Percentiles rank a stretch among this genome's conserved stretches.
phyloP scores from a whole-genome alignment of 1,139 yeast species.

The Saccharomycopsis hybrid region DNA sequence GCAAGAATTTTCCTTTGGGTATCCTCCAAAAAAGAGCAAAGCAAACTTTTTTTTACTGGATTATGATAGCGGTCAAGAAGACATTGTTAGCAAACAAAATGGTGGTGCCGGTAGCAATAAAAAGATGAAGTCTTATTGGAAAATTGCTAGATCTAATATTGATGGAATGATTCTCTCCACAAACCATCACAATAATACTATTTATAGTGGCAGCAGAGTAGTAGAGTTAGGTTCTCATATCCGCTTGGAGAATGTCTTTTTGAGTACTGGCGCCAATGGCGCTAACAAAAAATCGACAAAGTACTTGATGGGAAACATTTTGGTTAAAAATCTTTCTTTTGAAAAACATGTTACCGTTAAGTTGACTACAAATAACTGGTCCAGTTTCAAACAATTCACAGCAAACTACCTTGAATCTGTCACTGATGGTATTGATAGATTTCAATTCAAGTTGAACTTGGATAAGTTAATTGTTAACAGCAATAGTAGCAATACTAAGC shows the following conservation, averaged over 20 bases:
- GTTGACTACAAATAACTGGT: constrained; percentile 64
- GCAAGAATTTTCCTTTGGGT: background rate
- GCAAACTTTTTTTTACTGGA: constrained; percentile 1
- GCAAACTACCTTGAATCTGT: constrained; percentile 37
- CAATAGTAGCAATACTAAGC: background rate
- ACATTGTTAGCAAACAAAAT: no score
- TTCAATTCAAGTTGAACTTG: constrained; percentile 15
- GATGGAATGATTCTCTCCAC: background rate
- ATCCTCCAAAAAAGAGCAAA: background rate
- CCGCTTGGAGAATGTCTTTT: constrained; percentile 6
- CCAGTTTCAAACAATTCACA: constrained; percentile 54
- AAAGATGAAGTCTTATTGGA: constrained; percentile 9
- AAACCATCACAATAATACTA: background rate
- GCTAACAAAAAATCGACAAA: background rate
- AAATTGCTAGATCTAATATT: constrained; percentile 8
- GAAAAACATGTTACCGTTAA: constrained; percentile 54
- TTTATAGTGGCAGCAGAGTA: background rate
- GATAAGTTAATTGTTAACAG: background rate
- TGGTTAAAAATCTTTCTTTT: constrained; percentile 59
- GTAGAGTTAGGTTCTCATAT: constrained; percentile 7
- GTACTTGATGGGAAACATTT: constrained; percentile 46
- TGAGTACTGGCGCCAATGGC: background rate
- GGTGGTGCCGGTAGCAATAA: background rate
- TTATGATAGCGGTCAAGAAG: constrained; percentile 3
- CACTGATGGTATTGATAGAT: constrained; percentile 13